Base-by-base conservation (phyloP, 352 stramenopile species). In the Poterioochromonas sp. region DNA sequence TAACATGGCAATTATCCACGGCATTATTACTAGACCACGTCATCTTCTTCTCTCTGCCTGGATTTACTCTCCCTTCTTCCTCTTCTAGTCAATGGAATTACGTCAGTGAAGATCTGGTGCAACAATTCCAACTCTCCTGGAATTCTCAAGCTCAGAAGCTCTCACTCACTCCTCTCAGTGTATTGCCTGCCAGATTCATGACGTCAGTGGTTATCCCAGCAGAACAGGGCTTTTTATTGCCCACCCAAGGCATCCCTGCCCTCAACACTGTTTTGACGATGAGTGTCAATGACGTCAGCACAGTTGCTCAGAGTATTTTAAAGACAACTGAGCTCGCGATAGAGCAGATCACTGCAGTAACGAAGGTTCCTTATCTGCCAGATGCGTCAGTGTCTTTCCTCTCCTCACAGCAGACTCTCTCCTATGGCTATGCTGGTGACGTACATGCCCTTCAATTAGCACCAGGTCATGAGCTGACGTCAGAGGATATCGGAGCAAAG, bases 21-120 rank as follows among this genome's bases (percentile, higher is more conserved):
- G 29, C 18, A 20, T n/a, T 70, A 15, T 20, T n/a, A 20, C 18
- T 44, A 35, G 29, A 43, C 62, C 15, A 35, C 29, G 12, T 15
- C 18, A 20, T 70, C 12, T n/a, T 70, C 11, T 70, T 70, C 62
- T 70, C 29, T 22, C 62, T 70, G 62, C 62, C 62, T 15, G 18
- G 18, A 12, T 70, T 70, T n/a, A 43, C 62, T 22, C 29, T 70
- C 18, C 12, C 62, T n/a, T 12, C 62, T 70, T 15, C 12, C 62
- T 20, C 12, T 20, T n/a, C 29, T 20, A 20, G 11, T 15, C 12
- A 15, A 35, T 43, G 62, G 62, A 70, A 15, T n/a, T 35, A 43
- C 62, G 62, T 35, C 47, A 58, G 47, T 26, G 47, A 58, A 15
- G 47, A 58, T 26, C 15, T 26, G 15, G 26, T 58, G 15, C 47